Base-by-base conservation (phyloP, 1,284 basidiomycete species). In the Apiotrichum siamense region DNA sequence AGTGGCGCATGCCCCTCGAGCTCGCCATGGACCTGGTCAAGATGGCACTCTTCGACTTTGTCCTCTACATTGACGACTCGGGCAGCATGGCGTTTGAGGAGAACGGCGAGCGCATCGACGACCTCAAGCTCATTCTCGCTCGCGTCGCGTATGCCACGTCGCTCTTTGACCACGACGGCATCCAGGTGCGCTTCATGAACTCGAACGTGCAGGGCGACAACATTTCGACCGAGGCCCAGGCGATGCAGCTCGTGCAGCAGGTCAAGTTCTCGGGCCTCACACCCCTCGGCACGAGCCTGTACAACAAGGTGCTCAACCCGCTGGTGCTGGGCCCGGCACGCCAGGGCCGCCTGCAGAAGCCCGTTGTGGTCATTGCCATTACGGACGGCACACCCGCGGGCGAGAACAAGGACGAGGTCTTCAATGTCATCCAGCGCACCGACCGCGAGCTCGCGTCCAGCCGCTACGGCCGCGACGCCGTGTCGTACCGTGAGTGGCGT, bases 91-190 rank as follows among this genome's bases (percentile, higher is more conserved):
- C 69, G 0, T 76, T 76, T 49, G 75, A 75, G 55, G 69, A 73
- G 58, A 54, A 59, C 44, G 69, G 72, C 40, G 69, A 70, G 50
- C 67, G 76, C 36, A 76, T 76, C 50, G 69, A 74, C 46, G 75
- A 76, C 52, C 64, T 76, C 48, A 75, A 76, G 63, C 59, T 75
- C 51, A 71, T 75, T 49, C 56, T 75, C 44, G 72, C 64, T n/a
- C 62, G 68, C 41, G 74, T 77, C 40, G 72, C 76, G n/a, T 70
- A 61, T 41, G 75, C 73, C 17, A 69, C 73, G 1, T 69, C 70
- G 6, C 60, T 77, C n/a, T 77, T 77, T 59, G 77, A 78, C 61
- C 60, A 67, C 11, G 77, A 78, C 52, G 77, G 77, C 44, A 76
- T 77, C 55, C 65, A 69, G 54, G 70, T 75, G 43, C 61, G 75